Evolutionary conservation across 129 eudicot species (phyloP).

Genomic region (Ambrosia artemisiifolia): DNA sequence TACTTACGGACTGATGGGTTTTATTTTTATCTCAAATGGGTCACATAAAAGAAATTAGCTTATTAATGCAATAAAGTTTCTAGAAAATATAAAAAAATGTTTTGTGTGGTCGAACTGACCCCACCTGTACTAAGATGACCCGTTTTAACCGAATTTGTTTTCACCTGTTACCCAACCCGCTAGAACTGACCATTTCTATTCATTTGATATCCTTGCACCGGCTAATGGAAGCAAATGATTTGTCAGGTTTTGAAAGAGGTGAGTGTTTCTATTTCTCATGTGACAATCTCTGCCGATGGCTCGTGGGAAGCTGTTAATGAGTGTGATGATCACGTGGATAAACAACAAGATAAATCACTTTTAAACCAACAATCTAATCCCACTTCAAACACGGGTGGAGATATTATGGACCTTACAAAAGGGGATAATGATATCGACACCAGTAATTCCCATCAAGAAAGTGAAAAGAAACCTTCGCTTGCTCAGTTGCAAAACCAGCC

Average conservation of each 20-base stretch:
- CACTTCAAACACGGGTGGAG: slow-evolving; percentile 4
- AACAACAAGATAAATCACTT: slow-evolving; percentile 37
- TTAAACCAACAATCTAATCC: slow-evolving; percentile 26
- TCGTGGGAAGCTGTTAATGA: slow-evolving; percentile 56
- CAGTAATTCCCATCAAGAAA: slow-evolving; percentile 19
- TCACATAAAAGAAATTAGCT: neutral
- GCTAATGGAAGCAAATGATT: neutral
- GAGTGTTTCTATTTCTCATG: slow-evolving; percentile 43
- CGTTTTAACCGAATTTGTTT: neutral
- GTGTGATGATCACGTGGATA: slow-evolving; percentile 36
- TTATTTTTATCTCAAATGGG: neutral
- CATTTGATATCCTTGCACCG: neutral
- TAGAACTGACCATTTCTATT: neutral
- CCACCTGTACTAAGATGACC: neutral
- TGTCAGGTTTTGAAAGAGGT: slow-evolving; percentile 63
- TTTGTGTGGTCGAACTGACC: neutral
- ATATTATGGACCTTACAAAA: slow-evolving; percentile 52
- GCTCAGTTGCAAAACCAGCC: slow-evolving; percentile 28
- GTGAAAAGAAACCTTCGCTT: slow-evolving; percentile 47
- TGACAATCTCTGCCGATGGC: slow-evolving; percentile 69
- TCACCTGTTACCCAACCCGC: neutral
- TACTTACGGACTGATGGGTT: neutral
- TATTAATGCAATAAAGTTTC: neutral
- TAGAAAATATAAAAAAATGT: neutral
- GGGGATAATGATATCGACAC: slow-evolving; percentile 42